phyloP scores from a whole-genome alignment of 139 green algal genomes.

The Micromonas pusilla region DNA sequence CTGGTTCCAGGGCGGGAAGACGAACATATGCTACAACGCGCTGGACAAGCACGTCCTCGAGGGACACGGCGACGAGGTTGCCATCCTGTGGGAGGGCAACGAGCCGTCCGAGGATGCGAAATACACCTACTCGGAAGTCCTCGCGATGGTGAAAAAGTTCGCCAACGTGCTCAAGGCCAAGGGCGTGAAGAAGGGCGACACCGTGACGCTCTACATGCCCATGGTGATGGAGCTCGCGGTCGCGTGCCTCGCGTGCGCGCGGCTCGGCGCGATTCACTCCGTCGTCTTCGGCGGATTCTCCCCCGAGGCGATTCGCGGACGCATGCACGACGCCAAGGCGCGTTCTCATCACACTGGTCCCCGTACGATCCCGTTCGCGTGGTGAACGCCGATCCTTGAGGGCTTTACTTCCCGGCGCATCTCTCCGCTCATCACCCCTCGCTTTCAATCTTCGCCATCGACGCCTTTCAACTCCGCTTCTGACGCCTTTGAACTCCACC shows the following conservation, averaged over 20 bases:
- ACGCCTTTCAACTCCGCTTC: too few species aligned
- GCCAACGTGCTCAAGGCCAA: constrained; percentile 78
- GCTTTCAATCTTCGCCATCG: too few species aligned
- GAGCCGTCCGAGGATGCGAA: constrained; percentile 45
- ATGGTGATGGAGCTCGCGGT: constrained; percentile 90
- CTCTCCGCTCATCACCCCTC: too few species aligned
- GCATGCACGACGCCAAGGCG: constrained; percentile 66
- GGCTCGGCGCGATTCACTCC: constrained; percentile 73
- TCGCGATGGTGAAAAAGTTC: constrained; percentile 47
- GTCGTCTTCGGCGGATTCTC: constrained; percentile 96
- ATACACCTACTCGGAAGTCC: constrained; percentile 69
- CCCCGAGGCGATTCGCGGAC: constrained; percentile 68
- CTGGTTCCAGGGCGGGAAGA: constrained; percentile 74
- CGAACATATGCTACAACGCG: constrained; percentile 84
- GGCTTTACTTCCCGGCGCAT: too few species aligned
- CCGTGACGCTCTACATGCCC: constrained; percentile 92
- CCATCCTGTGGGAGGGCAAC: constrained; percentile 81
- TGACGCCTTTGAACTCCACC: too few species aligned
- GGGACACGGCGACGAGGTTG: constrained; percentile 41
- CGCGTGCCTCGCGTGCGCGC: constrained; percentile 79
- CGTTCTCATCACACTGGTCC: too few species aligned
- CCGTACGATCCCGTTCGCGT: too few species aligned
- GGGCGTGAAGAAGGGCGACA: constrained; percentile 73
- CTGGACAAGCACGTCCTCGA: constrained; percentile 66
- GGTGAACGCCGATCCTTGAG: too few species aligned